Evolutionary conservation across 805 yeast species (phyloP), one percentile per base, ranked within the genome.

Genomic region (Candida ficus): DNA sequence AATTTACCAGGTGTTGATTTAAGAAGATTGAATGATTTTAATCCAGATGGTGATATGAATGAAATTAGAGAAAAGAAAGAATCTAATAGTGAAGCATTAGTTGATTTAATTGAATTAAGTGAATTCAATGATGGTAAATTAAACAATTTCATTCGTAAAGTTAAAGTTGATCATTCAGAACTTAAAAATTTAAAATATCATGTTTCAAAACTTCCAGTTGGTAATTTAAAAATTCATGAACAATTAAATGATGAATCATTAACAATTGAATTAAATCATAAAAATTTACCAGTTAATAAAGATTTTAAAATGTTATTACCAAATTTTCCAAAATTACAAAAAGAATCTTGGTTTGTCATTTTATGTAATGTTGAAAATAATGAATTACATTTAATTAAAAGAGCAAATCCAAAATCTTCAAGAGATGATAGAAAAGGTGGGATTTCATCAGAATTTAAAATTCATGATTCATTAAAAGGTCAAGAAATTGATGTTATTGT

Each of bases 261-360:
- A 13, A 47, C 43, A 0, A 65, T 86, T 17, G 63, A 59, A 17
- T 62, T 87, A 28, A 59, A 57, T 8, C 95, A 84, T 56, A 63
- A 66, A n/a, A 78, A 75, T 39, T 48, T 35, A 3, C 63, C 65
- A 27, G 53, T 51, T 18, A 75, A 73, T 47, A 64, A 67, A 4
- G 89, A 82, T 33, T 84, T 78, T 66, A 76, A 75, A 48, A 75
- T 87, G 38, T 78, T 80, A 53, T 70, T 90, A 42, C 91, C 95
- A 3, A 76, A 75, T 51, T 93, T 86, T 64, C 95, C 96, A 33
- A 91, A 93, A 61, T 68, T 80, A 3, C 99, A 93, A 62, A 81
- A 88, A 54, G 98, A 93, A 58, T 78, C 95, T 0, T 93, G 99
- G 98, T 87, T 91, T 59, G 73, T 80, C 9, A 74, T 91, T 35